Base-by-base conservation (phyloP, 2,329 filamentous ascomycete species). In the Graphium sp. region DNA sequence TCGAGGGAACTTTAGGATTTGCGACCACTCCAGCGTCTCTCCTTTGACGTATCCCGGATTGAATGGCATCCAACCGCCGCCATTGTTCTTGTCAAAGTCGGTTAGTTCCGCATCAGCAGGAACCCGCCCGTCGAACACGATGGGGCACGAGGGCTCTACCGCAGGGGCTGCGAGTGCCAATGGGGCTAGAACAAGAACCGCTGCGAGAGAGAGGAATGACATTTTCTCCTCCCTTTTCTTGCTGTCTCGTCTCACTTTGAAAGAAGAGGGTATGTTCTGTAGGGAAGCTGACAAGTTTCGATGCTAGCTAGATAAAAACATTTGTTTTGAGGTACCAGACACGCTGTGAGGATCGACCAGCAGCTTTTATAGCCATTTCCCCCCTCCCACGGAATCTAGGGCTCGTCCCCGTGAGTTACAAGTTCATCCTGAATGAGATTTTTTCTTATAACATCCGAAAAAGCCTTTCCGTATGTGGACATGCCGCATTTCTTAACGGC, bases 21-120 rank as follows among this genome's bases (percentile, higher is more conserved):
- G 37, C 37, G 41, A 46, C 50, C 49, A 53, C 32, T 44, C 40
- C 26, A 52, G 41, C 34, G 37, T 32, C 19, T 42, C 33, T 33
- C 47, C 46, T 41, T 52, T 53, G 36, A 52, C 46, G 36, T 52
- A 50, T 36, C 43, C 48, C 4, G 49, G 38, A 38, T 46, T 47
- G 42, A 48, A 54, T 32, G 43, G 39, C 29, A 33, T 37, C 37
- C 41, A 48, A 33, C 36, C 38, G 27, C 39, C 46, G 29, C 35
- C 29, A 32, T 29, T 27, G 26, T 37, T 34, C 30, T 37, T 36
- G 43, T 53, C 46, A 28, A 53, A 50, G 38, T 49, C 44, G 26
- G 34, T 29, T 1, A 39, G 39, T 4, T 28, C 13, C 6, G 45
- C 36, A 12, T 36, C 29, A 8, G 40, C 24, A 12, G 44, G 40